phyloP scores from a whole-genome alignment of 1,284 basidiomycete species.

The Ganoderma leucocontextum region DNA sequence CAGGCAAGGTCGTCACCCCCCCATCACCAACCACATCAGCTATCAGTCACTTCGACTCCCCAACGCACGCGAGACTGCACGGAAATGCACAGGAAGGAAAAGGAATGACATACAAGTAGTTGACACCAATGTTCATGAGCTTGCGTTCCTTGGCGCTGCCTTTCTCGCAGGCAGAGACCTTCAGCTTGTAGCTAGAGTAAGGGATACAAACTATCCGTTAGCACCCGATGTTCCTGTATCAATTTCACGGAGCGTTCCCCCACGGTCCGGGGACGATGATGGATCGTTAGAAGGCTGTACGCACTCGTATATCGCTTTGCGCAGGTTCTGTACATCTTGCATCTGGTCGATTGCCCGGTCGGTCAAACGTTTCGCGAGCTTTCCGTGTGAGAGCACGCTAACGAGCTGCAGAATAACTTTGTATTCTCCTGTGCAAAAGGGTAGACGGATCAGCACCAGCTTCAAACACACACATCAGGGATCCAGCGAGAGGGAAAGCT shows the following conservation, averaged over 20 bases:
- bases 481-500: not conserved
- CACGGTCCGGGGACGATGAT: conserved; percentile 9
- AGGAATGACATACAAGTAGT: conserved; percentile 74
- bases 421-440: conserved; percentile 83
- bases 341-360: conserved; percentile 91
- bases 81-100: conserved; percentile 5
- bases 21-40: conserved; percentile 25
- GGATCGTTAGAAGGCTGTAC: conserved; percentile 33
- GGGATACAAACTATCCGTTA: not conserved
- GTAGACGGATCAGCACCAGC: not conserved
- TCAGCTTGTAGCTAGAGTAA: conserved; percentile 83
- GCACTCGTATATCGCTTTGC: conserved; percentile 92
- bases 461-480: not conserved
- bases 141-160: conserved; percentile 81
- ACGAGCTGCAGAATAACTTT: conserved; percentile 96
- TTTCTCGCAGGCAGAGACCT: conserved; percentile 84
- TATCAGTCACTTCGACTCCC: conserved; percentile 20
- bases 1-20: not conserved
- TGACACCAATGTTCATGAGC: conserved; percentile 79
- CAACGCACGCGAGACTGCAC: not conserved
- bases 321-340: conserved; percentile 94
- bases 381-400: conserved; percentile 87
- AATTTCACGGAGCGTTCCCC: not conserved
- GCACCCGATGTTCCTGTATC: not conserved
- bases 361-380: conserved; percentile 92